A percentile compares a stretch with the other conserved stretches of the same genome.
Evolutionary conservation across 2,329 filamentous ascomycete species (phyloP).

Genomic region (Apiospora malaysiana): DNA sequence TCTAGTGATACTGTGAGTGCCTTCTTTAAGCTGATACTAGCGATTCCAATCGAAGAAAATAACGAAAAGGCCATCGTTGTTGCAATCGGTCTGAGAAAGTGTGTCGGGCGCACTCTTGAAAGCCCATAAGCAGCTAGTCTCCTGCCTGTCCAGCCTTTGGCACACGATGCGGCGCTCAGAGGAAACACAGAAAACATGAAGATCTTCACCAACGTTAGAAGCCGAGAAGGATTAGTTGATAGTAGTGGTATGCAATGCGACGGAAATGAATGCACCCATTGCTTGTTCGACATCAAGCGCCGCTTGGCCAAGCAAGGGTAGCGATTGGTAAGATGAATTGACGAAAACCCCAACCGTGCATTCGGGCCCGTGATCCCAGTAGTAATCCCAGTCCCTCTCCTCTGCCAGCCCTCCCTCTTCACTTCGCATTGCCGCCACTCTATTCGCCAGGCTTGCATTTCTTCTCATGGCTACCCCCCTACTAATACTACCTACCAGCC

Average conservation of each 20-base stretch:
- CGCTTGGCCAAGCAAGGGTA: neutral
- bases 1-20: no score
- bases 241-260: neutral
- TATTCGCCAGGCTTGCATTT: neutral
- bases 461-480: neutral
- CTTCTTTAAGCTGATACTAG: no score
- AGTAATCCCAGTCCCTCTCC: conserved; percentile 1
- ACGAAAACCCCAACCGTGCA: conserved; percentile 5
- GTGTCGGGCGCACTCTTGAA: neutral
- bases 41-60: neutral
- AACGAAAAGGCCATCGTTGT: neutral
- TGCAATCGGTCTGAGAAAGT: neutral
- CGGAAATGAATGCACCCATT: neutral
- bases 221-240: neutral
- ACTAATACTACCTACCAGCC: neutral
- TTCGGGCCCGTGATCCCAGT: conserved; percentile 5
- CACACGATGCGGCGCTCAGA: neutral
- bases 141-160: neutral
- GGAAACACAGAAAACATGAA: neutral
- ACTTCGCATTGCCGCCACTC: neutral
- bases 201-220: neutral
- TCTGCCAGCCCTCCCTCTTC: neutral
- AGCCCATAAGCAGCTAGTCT: neutral
- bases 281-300: neutral
- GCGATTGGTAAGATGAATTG: conserved; percentile 10